These are phyloP conservation scores for Phylloporus sp. DNA, from an alignment of 1,284 basidiomycete species.

Conservation along the genomic window DNA sequence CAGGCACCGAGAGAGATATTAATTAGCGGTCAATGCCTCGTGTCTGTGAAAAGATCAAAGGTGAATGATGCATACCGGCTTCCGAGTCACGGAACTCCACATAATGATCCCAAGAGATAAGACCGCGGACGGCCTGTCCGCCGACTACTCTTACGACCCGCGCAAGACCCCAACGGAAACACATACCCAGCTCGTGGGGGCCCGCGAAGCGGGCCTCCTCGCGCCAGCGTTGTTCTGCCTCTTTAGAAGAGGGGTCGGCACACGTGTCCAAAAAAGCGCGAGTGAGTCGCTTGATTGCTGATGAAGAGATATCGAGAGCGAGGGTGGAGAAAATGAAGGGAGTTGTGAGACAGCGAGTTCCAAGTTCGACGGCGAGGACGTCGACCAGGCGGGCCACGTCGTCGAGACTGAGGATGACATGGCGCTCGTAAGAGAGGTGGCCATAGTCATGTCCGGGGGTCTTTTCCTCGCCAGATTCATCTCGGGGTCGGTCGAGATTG, in stretches of 20 bases:
- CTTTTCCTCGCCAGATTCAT: constrained; percentile 39
- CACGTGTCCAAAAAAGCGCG: constrained; percentile 72
- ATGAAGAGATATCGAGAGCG: constrained; percentile 80
- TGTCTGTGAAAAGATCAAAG: constrained; percentile 26
- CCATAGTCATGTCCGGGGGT: constrained; percentile 61
- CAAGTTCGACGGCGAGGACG: constrained; percentile 73
- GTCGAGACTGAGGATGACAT: constrained; percentile 76
- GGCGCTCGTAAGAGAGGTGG: constrained; percentile 70
- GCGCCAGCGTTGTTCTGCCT: constrained; percentile 63
- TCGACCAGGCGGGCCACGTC: constrained; percentile 74
- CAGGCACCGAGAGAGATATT: constrained; percentile 23
- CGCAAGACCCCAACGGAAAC: constrained; percentile 83
- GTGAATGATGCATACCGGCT: constrained; percentile 56
- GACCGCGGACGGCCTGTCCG: constrained; percentile 68
- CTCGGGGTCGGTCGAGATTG: constrained; percentile 54
- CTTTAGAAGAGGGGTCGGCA: constrained; percentile 44
- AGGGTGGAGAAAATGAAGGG: constrained; percentile 89
- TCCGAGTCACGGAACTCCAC: constrained; percentile 78
- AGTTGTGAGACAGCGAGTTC: constrained; percentile 77
- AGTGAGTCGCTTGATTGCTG: constrained; percentile 75
- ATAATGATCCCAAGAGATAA: constrained; percentile 82
- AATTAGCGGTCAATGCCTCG: constrained; percentile 27
- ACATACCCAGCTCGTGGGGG: constrained; percentile 86
- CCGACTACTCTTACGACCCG: constrained; percentile 69
- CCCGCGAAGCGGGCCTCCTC: constrained; percentile 83